These are phyloP conservation scores for Camellia granthamiana DNA, from an alignment of 148 eudicot species.

Conservation along the genomic window DNA sequence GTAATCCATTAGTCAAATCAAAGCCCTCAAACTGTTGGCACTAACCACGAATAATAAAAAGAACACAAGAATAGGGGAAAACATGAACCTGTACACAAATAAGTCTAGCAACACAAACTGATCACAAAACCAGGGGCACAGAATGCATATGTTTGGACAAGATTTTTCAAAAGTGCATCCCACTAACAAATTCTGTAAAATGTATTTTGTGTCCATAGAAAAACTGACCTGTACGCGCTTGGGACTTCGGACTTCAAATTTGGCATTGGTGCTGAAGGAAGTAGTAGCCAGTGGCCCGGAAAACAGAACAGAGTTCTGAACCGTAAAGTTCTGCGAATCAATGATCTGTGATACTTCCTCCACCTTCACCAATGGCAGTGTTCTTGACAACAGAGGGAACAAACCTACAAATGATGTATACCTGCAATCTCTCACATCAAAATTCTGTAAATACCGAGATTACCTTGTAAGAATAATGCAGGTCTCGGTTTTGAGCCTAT, in stretches of 20 bases:
- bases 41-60: not conserved
- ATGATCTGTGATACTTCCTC: constrained; percentile 95
- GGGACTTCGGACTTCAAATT: constrained; percentile 91
- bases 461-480: no score
- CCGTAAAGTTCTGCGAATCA: constrained; percentile 69
- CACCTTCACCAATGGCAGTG: constrained; percentile 60
- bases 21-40: not conserved
- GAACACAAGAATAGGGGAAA: not conserved
- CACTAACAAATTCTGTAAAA: no score
- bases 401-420: constrained; percentile 81
- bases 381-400: constrained; percentile 66
- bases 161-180: no score
- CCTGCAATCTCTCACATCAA: constrained; percentile 36
- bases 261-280: constrained; percentile 81
- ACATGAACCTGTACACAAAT: constrained; percentile 59
- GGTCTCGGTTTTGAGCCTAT: no score
- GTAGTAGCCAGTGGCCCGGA: constrained; percentile 79
- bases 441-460: no score
- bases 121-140: no score
- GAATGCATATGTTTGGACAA: no score
- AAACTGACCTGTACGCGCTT: constrained; percentile 29
- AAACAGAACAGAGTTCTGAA: constrained; percentile 76
- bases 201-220: no score
- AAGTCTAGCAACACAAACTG: no score
- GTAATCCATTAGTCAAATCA: not conserved